phyloP scores from a whole-genome alignment of 306 rosid species.

The Cicer judaicum region DNA sequence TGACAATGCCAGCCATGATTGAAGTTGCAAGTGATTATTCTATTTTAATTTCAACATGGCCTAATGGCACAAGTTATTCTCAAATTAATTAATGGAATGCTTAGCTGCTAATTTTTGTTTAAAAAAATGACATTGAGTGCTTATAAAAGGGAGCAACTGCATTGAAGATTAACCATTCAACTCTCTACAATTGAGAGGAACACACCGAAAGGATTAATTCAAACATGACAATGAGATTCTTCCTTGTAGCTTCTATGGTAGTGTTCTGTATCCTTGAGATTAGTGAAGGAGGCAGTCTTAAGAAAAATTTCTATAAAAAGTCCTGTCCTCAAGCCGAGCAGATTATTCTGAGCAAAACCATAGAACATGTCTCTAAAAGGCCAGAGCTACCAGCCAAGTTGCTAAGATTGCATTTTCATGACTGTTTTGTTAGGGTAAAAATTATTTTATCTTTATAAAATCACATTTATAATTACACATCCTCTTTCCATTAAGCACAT shows the following conservation, averaged over 20 bases:
- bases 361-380: constrained; percentile 46
- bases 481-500: too few relatives aligned
- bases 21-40: constrained; percentile 3
- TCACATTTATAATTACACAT: too few relatives aligned
- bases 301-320: constrained; percentile 49
- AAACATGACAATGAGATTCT: constrained; percentile 41
- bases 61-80: background rate
- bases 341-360: constrained; percentile 42
- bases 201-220: background rate
- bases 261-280: constrained; percentile 38
- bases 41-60: background rate
- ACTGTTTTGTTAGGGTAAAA: constrained; percentile 67
- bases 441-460: background rate
- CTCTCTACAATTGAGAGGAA: background rate
- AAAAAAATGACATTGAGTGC: constrained; percentile 2
- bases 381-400: constrained; percentile 57
- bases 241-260: constrained; percentile 41
- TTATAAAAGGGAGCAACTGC: constrained; percentile 38
- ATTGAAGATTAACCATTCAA: constrained; percentile 26
- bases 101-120: constrained; percentile 5
- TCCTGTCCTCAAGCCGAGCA: constrained; percentile 58
- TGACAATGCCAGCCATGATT: background rate
- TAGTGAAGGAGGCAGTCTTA: constrained; percentile 52
- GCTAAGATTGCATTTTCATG: constrained; percentile 69
- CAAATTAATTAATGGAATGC: constrained; percentile 13